Percentiles rank a stretch among this genome's conserved stretches.
Evolutionary conservation across 768 basidiomycete species (phyloP).

Genomic region (Leccinum subgranulosum): DNA sequence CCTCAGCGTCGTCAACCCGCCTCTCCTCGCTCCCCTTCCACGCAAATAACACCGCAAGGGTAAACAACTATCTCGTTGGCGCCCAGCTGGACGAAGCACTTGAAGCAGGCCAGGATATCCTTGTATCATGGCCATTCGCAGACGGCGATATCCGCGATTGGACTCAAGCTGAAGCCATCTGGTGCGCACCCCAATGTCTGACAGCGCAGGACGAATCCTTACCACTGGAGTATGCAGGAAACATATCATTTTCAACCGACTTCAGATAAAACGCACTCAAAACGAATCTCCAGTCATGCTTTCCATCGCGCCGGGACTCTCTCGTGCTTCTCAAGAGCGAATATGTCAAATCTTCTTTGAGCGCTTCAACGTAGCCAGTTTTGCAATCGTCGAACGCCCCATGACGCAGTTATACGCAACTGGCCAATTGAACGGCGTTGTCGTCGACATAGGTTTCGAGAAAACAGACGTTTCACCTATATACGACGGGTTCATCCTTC

Average conservation of each 20-base stretch:
- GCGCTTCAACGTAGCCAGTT: slow-evolving; percentile 84
- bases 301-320: slow-evolving; percentile 61
- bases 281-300: slow-evolving; percentile 87
- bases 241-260: slow-evolving; percentile 69
- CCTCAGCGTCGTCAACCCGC: slow-evolving; percentile 45
- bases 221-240: slow-evolving; percentile 54
- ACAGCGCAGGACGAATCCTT: slow-evolving; percentile 2
- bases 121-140: slow-evolving; percentile 80
- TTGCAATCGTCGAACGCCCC: slow-evolving; percentile 78
- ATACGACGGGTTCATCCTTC: slow-evolving; percentile 65
- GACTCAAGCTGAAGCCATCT: slow-evolving; percentile 84
- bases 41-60: slow-evolving; percentile 43
- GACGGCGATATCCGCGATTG: slow-evolving; percentile 73
- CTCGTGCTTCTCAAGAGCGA: slow-evolving; percentile 65
- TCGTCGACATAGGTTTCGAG: slow-evolving; percentile 78
- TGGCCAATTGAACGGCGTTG: slow-evolving; percentile 66
- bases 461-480: slow-evolving; percentile 77
- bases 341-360: slow-evolving; percentile 88
- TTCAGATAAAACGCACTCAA: slow-evolving; percentile 75
- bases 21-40: slow-evolving; percentile 46
- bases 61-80: slow-evolving; percentile 83
- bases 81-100: slow-evolving; percentile 77
- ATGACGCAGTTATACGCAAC: slow-evolving; percentile 81
- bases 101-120: slow-evolving; percentile 66
- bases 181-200: slow-evolving; percentile 46